Evolutionary conservation across 129 eudicot genomes (phyloP).

Genomic region (Dittrichia graveolens): DNA sequence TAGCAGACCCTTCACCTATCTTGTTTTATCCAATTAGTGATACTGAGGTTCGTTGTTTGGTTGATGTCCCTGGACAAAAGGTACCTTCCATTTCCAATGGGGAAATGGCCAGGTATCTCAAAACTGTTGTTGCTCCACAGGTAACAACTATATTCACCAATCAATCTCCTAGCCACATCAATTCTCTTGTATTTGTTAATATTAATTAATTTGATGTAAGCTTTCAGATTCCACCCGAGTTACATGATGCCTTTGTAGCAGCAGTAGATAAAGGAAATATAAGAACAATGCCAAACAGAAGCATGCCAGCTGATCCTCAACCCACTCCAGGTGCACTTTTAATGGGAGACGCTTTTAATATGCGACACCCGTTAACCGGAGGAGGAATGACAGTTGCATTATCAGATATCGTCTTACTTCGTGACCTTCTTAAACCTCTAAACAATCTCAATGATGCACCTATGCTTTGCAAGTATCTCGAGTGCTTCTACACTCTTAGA

Average conservation of each 20-base stretch:
- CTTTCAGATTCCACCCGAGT: constrained; percentile 55
- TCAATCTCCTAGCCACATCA: neutral
- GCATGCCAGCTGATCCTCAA: constrained; percentile 81
- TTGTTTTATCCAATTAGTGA: constrained; percentile 58
- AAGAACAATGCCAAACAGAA: constrained; percentile 68
- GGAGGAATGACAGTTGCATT: constrained; percentile 89
- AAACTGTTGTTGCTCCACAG: constrained; percentile 67
- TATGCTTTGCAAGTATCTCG: constrained; percentile 53
- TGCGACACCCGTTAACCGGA: constrained; percentile 81
- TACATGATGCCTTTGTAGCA: constrained; percentile 51
- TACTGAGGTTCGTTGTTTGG: constrained; percentile 61
- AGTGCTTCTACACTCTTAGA: constrained; percentile 73
- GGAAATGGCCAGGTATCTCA: constrained; percentile 56
- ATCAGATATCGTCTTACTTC: constrained; percentile 63
- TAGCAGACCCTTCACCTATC: constrained; percentile 58
- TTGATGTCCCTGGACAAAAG: constrained; percentile 61
- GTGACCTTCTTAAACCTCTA: constrained; percentile 62
- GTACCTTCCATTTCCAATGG: constrained; percentile 59
- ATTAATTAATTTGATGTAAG: neutral
- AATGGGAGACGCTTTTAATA: constrained; percentile 77
- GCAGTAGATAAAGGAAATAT: constrained; percentile 71
- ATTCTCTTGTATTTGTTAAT: neutral
- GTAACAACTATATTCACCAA: constrained; percentile 14
- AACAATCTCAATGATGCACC: constrained; percentile 50
- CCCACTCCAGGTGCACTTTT: constrained; percentile 77